A percentile compares a stretch with the other conserved stretches of the same genome.
Conservation (phyloP, 805 yeast species). For the Teunomyces lycoperdinae region DNA sequence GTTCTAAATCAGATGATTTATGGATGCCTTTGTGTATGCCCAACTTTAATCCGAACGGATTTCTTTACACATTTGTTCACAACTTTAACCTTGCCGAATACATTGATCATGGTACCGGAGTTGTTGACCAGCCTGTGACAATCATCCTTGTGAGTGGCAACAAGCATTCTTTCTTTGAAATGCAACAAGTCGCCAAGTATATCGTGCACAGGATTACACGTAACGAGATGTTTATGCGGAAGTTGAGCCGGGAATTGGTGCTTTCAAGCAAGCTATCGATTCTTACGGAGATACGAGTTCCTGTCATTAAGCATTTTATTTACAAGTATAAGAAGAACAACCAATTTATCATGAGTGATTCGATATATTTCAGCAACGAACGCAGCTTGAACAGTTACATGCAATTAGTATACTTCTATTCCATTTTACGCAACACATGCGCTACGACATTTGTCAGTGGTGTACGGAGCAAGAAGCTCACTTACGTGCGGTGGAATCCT, state of each 20-base stretch:
- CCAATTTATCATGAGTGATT: conserved; percentile 56
- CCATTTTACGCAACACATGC: conserved; percentile 23
- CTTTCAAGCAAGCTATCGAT: conserved; percentile 17
- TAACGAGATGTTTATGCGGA: conserved; percentile 17
- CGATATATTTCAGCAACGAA: conserved; percentile 16
- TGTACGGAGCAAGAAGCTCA: conserved; percentile 36
- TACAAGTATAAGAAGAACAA: conserved; percentile 69
- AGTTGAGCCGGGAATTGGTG: conserved; percentile 23
- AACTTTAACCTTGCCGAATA: conserved; percentile 20
- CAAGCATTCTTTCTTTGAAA: conserved; percentile 73
- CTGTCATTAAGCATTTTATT: conserved; percentile 70
- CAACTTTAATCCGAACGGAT: conserved; percentile 84
- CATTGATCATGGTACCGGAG: conserved; percentile 6
- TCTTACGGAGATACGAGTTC: conserved; percentile 20
- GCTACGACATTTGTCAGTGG: conserved; percentile 15
- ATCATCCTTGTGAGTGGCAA: conserved; percentile 61
- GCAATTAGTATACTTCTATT: conserved; percentile 38
- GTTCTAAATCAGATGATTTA: conserved; percentile 57
- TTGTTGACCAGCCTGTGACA: conserved; percentile 25
- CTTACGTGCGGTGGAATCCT: conserved; percentile 28
- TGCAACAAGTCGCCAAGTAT: conserved; percentile 58
- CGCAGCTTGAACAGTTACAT: conserved; percentile 23
- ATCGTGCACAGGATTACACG: conserved; percentile 39
- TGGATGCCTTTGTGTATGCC: conserved; percentile 96
- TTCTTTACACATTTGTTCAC: conserved; percentile 75